Evolutionary conservation across 345 rosid genomes (phyloP).

Genomic region (Corchorus capsularis): DNA sequence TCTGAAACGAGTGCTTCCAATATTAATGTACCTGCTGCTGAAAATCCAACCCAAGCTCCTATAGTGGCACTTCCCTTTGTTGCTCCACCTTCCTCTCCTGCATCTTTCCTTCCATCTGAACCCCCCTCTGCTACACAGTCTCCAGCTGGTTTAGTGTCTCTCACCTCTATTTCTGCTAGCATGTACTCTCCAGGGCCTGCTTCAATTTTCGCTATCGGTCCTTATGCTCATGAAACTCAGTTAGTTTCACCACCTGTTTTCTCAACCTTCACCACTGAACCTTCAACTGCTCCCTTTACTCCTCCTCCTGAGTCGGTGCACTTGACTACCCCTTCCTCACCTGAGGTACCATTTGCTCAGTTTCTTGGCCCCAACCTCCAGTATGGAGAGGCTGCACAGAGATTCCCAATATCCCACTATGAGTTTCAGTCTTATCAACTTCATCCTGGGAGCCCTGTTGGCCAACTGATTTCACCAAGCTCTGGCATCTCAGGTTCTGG

Average conservation of each 20-base stretch:
- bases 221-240: constrained; percentile 91
- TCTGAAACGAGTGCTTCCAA: constrained; percentile 51
- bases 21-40: constrained; percentile 39
- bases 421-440: constrained; percentile 83
- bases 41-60: constrained; percentile 40
- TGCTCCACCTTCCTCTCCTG: constrained; percentile 98
- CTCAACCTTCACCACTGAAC: constrained; percentile 92
- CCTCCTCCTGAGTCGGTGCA: constrained; percentile 89
- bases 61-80: constrained; percentile 57
- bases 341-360: constrained; percentile 96
- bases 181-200: constrained; percentile 73
- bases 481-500: constrained; percentile 90
- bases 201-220: constrained; percentile 92
- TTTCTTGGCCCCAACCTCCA: constrained; percentile 54
- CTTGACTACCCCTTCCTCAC: constrained; percentile 90
- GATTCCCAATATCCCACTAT: constrained; percentile 53
- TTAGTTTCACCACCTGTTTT: constrained; percentile 92
- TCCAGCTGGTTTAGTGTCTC: constrained; percentile 66
- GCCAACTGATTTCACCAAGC: constrained; percentile 86
- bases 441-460: constrained; percentile 95
- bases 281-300: constrained; percentile 96
- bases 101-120: constrained; percentile 89
- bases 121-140: constrained; percentile 88
- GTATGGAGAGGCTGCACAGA: constrained; percentile 38
- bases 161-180: constrained; percentile 58